phyloP scores from a whole-genome alignment of 805 yeast genomes.

The Candida qinlingensis region DNA sequence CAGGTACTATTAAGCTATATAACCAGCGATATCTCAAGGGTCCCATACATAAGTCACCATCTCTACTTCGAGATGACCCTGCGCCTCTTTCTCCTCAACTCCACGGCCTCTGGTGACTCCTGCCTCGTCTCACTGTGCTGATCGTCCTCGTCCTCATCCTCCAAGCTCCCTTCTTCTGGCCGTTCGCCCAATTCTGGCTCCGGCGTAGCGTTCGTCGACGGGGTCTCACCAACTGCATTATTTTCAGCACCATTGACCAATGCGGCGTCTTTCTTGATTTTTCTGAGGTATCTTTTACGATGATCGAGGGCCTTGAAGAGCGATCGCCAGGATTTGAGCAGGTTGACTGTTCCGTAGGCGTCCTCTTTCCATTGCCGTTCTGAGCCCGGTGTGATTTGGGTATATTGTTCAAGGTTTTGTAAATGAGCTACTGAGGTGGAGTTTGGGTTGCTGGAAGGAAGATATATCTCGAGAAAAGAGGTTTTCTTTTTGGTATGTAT shows the following conservation, averaged over 20 bases:
- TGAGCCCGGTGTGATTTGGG: conserved; percentile 6
- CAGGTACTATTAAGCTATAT: too few relatives aligned
- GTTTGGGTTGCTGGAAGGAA: neutral
- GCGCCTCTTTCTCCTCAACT: neutral
- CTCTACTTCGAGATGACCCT: neutral
- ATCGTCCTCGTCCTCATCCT: neutral
- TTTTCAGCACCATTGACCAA: too few relatives aligned
- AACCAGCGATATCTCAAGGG: too few relatives aligned
- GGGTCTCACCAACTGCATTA: neutral
- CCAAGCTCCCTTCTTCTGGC: neutral
- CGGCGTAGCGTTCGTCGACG: neutral
- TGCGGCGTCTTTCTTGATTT: neutral
- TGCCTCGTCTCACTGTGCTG: conserved; percentile 1
- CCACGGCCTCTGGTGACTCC: neutral
- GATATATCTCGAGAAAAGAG: conserved; percentile 1
- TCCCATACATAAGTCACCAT: too few relatives aligned
- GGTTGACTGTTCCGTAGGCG: conserved; percentile 10
- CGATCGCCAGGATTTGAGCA: conserved; percentile 20
- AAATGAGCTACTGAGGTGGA: neutral
- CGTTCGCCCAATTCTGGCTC: neutral
- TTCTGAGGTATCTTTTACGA: conserved; percentile 21
- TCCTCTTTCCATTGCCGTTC: conserved; percentile 17
- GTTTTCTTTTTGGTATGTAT: neutral
- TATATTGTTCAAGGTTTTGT: conserved; percentile 6
- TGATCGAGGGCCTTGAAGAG: conserved; percentile 25